Conservation (phyloP, 495 filamentous ascomycete genomes). For the Extremus antarcticus region DNA sequence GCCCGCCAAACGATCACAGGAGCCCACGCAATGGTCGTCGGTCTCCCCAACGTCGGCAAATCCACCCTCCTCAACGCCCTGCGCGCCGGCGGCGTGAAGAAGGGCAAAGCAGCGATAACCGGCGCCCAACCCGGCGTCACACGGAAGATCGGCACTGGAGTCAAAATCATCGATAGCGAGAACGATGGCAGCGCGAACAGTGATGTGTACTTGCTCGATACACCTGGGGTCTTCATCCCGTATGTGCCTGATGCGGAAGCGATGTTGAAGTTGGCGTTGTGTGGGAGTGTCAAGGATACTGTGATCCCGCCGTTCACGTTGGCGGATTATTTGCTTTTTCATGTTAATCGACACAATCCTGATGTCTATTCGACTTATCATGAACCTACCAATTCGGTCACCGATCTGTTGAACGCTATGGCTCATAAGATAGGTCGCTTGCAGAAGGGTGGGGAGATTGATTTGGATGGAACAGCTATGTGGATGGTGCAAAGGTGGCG, state of each 20-base stretch:
- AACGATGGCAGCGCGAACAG: conserved; percentile 30
- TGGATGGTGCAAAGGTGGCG: conserved; percentile 83
- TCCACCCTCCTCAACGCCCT: conserved; percentile 83
- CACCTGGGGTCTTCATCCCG: conserved; percentile 83
- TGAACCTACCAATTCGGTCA: conserved; percentile 71
- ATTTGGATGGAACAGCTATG: conserved; percentile 62
- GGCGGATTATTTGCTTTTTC: conserved; percentile 82
- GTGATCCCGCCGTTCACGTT: conserved; percentile 63
- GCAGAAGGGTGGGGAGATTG: conserved; percentile 59
- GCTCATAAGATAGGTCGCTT: conserved; percentile 67
- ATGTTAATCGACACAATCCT: conserved; percentile 53
- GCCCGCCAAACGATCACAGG: conserved; percentile 49
- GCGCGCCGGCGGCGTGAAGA: conserved; percentile 53
- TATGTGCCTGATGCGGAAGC: conserved; percentile 73
- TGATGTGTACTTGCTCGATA: conserved; percentile 59
- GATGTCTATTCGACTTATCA: conserved; percentile 53
- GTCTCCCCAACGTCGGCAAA: conserved; percentile 95
- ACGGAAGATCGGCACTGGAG: conserved; percentile 66
- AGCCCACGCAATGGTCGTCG: conserved; percentile 73
- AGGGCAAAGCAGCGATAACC: conserved; percentile 68
- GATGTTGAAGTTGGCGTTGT: conserved; percentile 87
- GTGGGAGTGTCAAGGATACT: conserved; percentile 82
- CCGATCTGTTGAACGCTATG: conserved; percentile 53
- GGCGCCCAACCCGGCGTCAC: conserved; percentile 86
- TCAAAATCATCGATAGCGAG: conserved; percentile 55